These are phyloP conservation scores for Angomonas ambiguus DNA, from an alignment of 208 protist species.

Conservation along the genomic window DNA sequence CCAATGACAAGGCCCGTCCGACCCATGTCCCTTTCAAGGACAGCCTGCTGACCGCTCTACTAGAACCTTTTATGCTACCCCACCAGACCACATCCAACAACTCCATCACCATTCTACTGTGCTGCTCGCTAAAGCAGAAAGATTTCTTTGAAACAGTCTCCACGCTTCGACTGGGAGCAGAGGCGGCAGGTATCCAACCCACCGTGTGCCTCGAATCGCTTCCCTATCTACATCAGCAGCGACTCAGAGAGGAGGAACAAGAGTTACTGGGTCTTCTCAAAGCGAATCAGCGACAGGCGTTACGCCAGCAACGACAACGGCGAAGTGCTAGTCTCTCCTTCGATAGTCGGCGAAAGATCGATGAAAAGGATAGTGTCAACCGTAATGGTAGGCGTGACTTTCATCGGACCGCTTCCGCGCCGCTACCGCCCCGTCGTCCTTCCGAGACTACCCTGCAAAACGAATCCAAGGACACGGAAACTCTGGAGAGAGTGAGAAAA, in stretches of 20 bases:
- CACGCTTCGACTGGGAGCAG: slow-evolving; percentile 64
- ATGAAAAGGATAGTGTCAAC: too few species aligned
- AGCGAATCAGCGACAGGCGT: slow-evolving; percentile 5
- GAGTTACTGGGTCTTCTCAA: slow-evolving; percentile 16
- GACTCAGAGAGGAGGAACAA: background rate
- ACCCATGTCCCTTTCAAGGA: slow-evolving; percentile 65
- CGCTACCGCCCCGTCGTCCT: too few species aligned
- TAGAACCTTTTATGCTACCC: slow-evolving; percentile 49
- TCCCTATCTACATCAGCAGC: slow-evolving; percentile 7
- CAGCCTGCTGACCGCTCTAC: slow-evolving; percentile 53
- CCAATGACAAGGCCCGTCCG: background rate
- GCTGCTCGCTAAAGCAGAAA: slow-evolving; percentile 48
- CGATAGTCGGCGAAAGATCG: too few species aligned
- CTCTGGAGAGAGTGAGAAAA: too few species aligned
- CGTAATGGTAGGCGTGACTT: too few species aligned
- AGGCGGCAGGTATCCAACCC: slow-evolving; percentile 44
- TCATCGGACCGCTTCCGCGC: too few species aligned
- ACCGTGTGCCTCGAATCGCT: slow-evolving; percentile 26
- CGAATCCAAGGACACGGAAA: too few species aligned
- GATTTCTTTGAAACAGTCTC: slow-evolving; percentile 75
- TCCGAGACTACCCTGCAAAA: too few species aligned
- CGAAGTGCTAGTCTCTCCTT: background rate
- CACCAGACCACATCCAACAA: background rate
- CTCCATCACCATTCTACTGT: slow-evolving; percentile 34
- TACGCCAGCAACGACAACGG: background rate